These are phyloP conservation scores for Sesbania bispinosa DNA, from an alignment of 306 rosid species.

Conservation along the genomic window DNA sequence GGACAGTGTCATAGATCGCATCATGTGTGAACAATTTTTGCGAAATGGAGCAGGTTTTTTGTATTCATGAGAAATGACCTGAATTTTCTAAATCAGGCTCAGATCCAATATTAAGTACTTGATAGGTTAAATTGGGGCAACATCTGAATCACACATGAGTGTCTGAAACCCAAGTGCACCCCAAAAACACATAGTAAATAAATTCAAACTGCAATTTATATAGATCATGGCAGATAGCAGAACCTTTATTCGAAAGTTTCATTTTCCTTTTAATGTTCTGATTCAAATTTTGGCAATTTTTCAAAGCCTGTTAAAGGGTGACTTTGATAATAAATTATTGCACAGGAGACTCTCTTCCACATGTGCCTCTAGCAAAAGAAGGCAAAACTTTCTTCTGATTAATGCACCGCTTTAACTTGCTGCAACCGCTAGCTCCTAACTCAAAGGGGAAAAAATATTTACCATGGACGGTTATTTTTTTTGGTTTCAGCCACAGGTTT, in stretches of 20 bases:
- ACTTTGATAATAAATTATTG: conserved; percentile 19
- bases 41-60: conserved; percentile 33
- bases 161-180: conserved; percentile 19
- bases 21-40: conserved; percentile 5
- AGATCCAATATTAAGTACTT: conserved; percentile 39
- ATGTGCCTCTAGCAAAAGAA: conserved; percentile 7
- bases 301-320: conserved; percentile 12
- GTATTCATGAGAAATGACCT: conserved; percentile 10
- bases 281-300: conserved; percentile 25
- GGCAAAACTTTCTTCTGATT: conserved; percentile 23
- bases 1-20: conserved; percentile 46
- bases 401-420: conserved; percentile 2
- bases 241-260: conserved; percentile 21
- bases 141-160: conserved; percentile 24
- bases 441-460: background rate
- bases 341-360: background rate
- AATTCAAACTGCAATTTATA: conserved; percentile 14
- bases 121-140: conserved; percentile 15
- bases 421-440: background rate
- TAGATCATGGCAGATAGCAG: conserved; percentile 6
- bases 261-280: conserved; percentile 17
- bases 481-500: too few relatives aligned
- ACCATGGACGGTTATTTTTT: too few relatives aligned
- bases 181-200: background rate
- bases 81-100: conserved; percentile 23